A percentile compares a stretch with the other conserved stretches of the same genome.
These are phyloP conservation scores for Collybiopsis luxurians DNA, from an alignment of 768 basidiomycete species.

Conservation along the genomic window DNA sequence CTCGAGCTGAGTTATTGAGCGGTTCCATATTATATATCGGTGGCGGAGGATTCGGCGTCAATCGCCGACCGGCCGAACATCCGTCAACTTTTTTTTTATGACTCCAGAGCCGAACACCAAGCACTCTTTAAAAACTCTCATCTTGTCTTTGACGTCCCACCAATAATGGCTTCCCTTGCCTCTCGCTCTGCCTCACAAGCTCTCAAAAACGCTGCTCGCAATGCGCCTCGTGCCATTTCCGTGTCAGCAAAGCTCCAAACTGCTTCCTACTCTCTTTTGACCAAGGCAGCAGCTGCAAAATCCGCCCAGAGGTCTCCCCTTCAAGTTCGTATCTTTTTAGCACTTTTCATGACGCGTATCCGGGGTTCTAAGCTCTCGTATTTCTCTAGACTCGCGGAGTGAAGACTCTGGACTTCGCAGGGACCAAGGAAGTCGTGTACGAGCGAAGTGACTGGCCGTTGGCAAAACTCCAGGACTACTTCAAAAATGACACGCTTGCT, in stretches of 20 bases:
- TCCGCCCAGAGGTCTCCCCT: conserved; percentile 28
- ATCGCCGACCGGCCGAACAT: not conserved
- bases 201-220: conserved; percentile 65
- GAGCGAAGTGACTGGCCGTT: conserved; percentile 98
- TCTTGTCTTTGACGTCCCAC: not conserved
- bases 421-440: conserved; percentile 89
- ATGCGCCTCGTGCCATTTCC: conserved; percentile 48
- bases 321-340: conserved; percentile 26
- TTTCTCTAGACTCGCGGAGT: conserved; percentile 85
- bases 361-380: too few relatives aligned
- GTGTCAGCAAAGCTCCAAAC: conserved; percentile 38
- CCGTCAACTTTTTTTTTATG: not conserved
- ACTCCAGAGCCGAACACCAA: not conserved
- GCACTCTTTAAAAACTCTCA: not conserved
- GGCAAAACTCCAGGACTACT: conserved; percentile 97
- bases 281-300: conserved; percentile 44
- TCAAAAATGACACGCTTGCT: conserved; percentile 99
- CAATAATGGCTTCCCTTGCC: conserved; percentile 63
- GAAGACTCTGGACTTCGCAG: conserved; percentile 97
- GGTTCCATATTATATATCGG: too few relatives aligned
- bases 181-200: conserved; percentile 62
- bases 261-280: conserved; percentile 70
- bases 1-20: too few relatives aligned
- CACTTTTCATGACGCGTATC: too few relatives aligned
- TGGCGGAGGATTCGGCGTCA: not conserved